Evolutionary conservation across 805 yeast species (phyloP), one percentile per base, ranked within the genome.

Genomic region (Millerago galiae): DNA sequence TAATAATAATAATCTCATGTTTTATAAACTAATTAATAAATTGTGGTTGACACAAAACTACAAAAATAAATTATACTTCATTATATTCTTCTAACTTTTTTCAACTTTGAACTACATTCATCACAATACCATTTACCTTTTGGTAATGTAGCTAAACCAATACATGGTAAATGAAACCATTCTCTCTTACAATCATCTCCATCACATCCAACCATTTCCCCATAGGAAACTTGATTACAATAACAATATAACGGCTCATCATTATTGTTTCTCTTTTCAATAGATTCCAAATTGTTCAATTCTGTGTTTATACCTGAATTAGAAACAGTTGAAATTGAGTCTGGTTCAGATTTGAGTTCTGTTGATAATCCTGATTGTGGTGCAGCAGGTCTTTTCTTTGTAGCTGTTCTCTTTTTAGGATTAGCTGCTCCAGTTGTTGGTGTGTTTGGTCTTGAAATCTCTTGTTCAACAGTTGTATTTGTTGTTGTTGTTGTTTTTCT

Each of bases 141-240:
- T 2, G 97, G 98, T 5, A 91, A 76, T 38, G 88, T 81, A 39
- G 81, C 78, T 53, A 89, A 72, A 1, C 96, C 96, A 34, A 87
- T 84, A 63, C 98, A 90, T 14, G 95, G 95, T 52, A 91, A 68
- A 67, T 90, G 98, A 66, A 90, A 90, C 98, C 98, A 90, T 62
- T 90, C 98, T 42, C 88, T 71, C 59, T 81, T 81, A 67, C 98
- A 91, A 45, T 81, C 79, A 29, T 86, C 90, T 11, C 96, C 97
- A 58, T 93, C 99, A 66, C 99, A 93, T 2, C 95, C 99, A 46
- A 93, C 97, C 99, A 93, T 93, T 58, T 93, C 98, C 15, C 99
- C 99, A 59, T 85, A 93, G 5, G 97, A 91, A 1, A 90, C 95
- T 60, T 90, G 96, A 60, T 89, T 87, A 66, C 99, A 93, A 66